phyloP scores from a whole-genome alignment of 495 filamentous ascomycete species.

The Lophium mytilinum region DNA sequence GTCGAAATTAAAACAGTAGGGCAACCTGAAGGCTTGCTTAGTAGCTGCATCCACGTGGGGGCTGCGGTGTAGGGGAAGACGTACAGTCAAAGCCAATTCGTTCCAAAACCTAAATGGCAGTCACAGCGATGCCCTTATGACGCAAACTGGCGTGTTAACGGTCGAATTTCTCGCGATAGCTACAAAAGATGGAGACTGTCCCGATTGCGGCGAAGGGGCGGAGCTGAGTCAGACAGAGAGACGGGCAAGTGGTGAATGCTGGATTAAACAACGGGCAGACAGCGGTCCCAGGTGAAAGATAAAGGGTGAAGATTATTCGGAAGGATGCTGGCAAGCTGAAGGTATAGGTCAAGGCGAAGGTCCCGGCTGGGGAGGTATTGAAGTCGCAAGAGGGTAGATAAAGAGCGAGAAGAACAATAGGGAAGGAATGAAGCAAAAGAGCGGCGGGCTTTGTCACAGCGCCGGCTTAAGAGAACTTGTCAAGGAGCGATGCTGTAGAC shows the following conservation, averaged over 20 bases:
- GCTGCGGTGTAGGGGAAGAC: no score
- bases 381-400: conserved; percentile 18
- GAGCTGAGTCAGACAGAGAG: background rate
- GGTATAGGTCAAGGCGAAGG: background rate
- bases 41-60: background rate
- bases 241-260: background rate
- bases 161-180: no score
- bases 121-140: no score
- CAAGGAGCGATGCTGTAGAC: conserved; percentile 19
- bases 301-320: background rate
- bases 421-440: conserved; percentile 22
- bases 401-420: conserved; percentile 27
- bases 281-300: conserved; percentile 1
- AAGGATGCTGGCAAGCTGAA: background rate
- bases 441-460: conserved; percentile 8
- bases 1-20: conserved; percentile 2
- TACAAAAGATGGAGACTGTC: no score
- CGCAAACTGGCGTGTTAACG: no score
- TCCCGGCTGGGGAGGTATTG: conserved; percentile 13
- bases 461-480: conserved; percentile 16
- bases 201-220: background rate
- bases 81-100: no score
- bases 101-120: no score
- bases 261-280: background rate
- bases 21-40: conserved; percentile 2